Evolutionary conservation across 148 eudicot species (phyloP).

Genomic region (Chenopodium suecicum): DNA sequence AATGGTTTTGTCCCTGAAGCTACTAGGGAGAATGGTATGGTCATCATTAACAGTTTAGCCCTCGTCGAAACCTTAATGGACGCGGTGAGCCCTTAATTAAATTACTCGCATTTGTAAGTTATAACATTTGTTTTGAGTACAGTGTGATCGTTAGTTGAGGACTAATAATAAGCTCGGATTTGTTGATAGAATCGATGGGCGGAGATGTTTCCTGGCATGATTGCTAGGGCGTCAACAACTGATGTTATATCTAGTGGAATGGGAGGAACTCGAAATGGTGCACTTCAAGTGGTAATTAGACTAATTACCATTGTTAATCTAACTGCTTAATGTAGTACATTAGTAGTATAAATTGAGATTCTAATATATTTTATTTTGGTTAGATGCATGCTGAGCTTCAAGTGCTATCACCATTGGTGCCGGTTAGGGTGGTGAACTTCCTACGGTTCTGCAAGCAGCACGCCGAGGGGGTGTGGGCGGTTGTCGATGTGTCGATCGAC

Average conservation of each 20-base stretch:
- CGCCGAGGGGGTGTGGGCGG: conserved; percentile 94
- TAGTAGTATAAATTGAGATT: no score
- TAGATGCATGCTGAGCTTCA: conserved; percentile 96
- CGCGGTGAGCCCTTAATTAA: conserved; percentile 43
- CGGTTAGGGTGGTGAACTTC: conserved; percentile 80
- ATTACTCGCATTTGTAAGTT: neutral
- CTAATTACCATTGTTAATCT: no score
- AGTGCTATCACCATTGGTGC: conserved; percentile 91
- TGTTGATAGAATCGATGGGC: conserved; percentile 69
- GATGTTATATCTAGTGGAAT: conserved; percentile 82
- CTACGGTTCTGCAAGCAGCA: conserved; percentile 96
- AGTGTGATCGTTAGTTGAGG: neutral
- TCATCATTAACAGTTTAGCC: conserved; percentile 85
- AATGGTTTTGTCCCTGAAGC: conserved; percentile 75
- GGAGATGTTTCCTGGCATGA: conserved; percentile 84
- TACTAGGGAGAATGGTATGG: conserved; percentile 85
- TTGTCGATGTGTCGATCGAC: conserved; percentile 86
- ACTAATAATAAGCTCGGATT: neutral
- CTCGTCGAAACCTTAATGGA: conserved; percentile 99
- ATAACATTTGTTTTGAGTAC: no score
- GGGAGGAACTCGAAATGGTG: conserved; percentile 96
- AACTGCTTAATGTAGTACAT: neutral
- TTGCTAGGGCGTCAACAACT: conserved; percentile 73
- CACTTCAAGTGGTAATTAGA: conserved; percentile 73
- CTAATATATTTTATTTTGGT: neutral